Evolutionary conservation across 768 basidiomycete species (phyloP).

Genomic region (Naematelia encephala): DNA sequence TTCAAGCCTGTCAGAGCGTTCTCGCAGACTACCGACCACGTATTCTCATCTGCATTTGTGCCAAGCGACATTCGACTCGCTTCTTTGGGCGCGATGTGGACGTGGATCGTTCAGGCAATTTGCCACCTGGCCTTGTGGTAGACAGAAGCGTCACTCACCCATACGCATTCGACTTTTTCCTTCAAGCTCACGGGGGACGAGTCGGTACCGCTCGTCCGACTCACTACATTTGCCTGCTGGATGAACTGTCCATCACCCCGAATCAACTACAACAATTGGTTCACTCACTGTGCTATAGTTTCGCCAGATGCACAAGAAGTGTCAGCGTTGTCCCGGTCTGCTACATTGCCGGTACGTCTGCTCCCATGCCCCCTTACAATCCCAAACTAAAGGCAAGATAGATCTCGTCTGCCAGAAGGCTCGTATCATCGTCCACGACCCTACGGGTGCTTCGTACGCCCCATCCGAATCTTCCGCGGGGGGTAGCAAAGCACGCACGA

Average conservation of each 20-base stretch:
- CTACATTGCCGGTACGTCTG: constrained; percentile 44
- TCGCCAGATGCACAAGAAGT: constrained; percentile 46
- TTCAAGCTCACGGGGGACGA: constrained; percentile 47
- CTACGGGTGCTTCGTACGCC: constrained; percentile 12
- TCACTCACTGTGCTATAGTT: constrained; percentile 41
- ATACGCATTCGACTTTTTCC: constrained; percentile 49
- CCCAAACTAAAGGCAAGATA: constrained; percentile 3
- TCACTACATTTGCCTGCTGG: constrained; percentile 46
- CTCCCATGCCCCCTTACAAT: neutral
- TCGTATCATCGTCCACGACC: constrained; percentile 42
- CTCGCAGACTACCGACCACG: constrained; percentile 27
- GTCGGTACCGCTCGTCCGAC: constrained; percentile 48
- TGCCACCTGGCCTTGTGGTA: constrained; percentile 40
- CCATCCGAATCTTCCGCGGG: constrained; percentile 37
- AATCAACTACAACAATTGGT: constrained; percentile 45
- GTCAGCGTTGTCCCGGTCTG: constrained; percentile 48
- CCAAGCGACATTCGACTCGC: constrained; percentile 48
- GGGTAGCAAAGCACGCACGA: constrained; percentile 7
- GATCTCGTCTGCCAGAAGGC: constrained; percentile 48
- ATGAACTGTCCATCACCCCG: constrained; percentile 41
- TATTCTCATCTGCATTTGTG: constrained; percentile 41
- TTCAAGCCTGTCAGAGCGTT: constrained; percentile 34
- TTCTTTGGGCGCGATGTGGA: constrained; percentile 40
- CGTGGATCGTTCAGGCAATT: constrained; percentile 41
- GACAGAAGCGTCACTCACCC: constrained; percentile 45